Conservation (phyloP, 225 moss, liverwort and hornwort genomes). For the Marchantia paleacea region DNA sequence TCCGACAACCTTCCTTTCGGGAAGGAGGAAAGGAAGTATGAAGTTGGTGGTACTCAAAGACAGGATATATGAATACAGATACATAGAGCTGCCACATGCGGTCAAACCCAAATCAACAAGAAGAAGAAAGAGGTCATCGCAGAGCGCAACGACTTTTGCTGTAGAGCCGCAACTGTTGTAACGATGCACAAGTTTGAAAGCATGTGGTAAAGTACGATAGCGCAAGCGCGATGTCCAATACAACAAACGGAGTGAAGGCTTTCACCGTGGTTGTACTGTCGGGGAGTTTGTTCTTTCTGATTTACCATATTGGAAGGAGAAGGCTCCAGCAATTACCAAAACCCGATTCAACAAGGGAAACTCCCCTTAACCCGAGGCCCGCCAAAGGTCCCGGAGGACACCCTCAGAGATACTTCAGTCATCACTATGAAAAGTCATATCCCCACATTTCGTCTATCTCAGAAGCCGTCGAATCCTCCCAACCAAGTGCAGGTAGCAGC, state of each 20-base stretch:
- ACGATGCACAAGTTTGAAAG: neutral
- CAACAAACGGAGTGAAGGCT: slow-evolving; percentile 29
- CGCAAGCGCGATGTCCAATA: neutral
- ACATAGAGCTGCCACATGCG: too few relatives aligned
- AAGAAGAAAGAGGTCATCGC: neutral
- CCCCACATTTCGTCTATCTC: slow-evolving; percentile 1
- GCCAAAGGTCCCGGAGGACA: slow-evolving; percentile 3
- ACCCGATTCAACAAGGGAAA: slow-evolving; percentile 16
- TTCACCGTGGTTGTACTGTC: slow-evolving; percentile 39
- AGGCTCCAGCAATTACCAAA: slow-evolving; percentile 17
- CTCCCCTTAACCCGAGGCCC: slow-evolving; percentile 5
- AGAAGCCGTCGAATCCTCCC: slow-evolving; percentile 1
- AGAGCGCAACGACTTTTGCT: neutral
- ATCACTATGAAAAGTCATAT: slow-evolving; percentile 22
- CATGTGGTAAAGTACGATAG: too few relatives aligned
- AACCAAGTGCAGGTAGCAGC: neutral
- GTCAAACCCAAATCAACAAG: neutral
- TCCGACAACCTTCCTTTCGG: too few relatives aligned
- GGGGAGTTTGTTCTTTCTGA: slow-evolving; percentile 43
- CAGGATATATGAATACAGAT: neutral
- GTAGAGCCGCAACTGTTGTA: neutral
- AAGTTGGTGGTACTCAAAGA: neutral
- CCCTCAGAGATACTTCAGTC: slow-evolving; percentile 29
- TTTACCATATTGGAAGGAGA: slow-evolving; percentile 38
- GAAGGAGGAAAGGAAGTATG: neutral